Conservation (phyloP, 768 basidiomycete species). For the Megacollybia marginata region DNA sequence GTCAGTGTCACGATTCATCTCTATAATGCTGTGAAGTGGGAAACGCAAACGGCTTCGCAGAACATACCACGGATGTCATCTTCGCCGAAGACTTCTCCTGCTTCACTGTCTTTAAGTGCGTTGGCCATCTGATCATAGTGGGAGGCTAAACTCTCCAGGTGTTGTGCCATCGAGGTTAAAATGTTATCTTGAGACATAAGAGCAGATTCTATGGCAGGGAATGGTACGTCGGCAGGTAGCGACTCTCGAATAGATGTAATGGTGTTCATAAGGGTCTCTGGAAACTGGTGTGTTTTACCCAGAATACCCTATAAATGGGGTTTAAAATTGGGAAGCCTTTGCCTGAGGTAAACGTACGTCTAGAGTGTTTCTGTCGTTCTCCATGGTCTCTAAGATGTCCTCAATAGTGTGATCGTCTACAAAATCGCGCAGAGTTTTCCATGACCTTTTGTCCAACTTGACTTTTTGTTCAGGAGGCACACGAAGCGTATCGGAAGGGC, state of each 20-base stretch:
- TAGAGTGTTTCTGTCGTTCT: conserved; percentile 56
- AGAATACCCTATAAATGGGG: conserved; percentile 43
- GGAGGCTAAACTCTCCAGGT: conserved; percentile 61
- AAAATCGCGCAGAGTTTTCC: conserved; percentile 84
- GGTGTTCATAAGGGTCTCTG: conserved; percentile 51
- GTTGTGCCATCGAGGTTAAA: conserved; percentile 61
- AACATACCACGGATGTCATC: conserved; percentile 60
- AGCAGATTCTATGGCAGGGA: conserved; percentile 38
- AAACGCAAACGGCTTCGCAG: neutral
- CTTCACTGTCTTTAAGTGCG: conserved; percentile 60
- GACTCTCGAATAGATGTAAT: conserved; percentile 49
- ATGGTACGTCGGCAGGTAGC: conserved; percentile 31
- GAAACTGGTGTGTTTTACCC: conserved; percentile 57
- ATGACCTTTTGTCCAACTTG: conserved; percentile 42
- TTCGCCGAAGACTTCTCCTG: conserved; percentile 58
- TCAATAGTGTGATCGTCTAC: conserved; percentile 81
- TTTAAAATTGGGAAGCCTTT: neutral
- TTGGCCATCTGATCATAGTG: conserved; percentile 76
- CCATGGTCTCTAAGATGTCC: conserved; percentile 65
- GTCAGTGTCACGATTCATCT: conserved; percentile 75
- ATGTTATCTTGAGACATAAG: conserved; percentile 50
- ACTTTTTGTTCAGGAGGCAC: conserved; percentile 15
- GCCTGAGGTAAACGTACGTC: conserved; percentile 42
- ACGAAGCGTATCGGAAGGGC: conserved; percentile 36
- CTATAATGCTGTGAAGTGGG: conserved; percentile 27